Evolutionary conservation across 2,329 filamentous ascomycete species (phyloP), one percentile per base, ranked within the genome.

Genomic region (Samsoniella hepiali): DNA sequence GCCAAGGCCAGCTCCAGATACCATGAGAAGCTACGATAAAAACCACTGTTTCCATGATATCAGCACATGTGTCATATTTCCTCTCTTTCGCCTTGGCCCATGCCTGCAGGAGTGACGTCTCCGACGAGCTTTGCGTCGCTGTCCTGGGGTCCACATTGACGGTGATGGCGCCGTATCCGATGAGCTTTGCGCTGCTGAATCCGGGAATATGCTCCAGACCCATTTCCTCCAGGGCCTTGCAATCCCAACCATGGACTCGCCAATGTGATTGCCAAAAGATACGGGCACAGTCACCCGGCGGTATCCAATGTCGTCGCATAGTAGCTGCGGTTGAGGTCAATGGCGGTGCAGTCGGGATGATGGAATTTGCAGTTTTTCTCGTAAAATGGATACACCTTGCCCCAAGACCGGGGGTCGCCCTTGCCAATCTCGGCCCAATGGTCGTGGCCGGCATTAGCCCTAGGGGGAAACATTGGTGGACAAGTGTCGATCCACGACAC

Each of bases 311-410:
- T 44, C 3, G 15, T 11, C 5, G 29, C 7, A 15, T 59, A 17
- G n/a, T 50, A 50, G 11, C 29, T 51, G 27, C 50, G 32, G 57
- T 59, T 59, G 29, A 38, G 42, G 32, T 59, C 45, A 40, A 59
- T 59, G 31, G 50, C 50, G 32, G 13, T 34, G 42, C 49, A 58
- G 56, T 58, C 38, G 45, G 45, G 44, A 10, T 7, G 44, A 5
- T 31, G 32, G 57, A 59, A 59, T 1, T 45, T 34, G 42, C 57
- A 59, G 32, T 44, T 59, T 31, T 49, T 58, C 42, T 58, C 49
- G 32, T 49, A 59, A 15, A 47, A 32, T 7, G 57, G 45, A 31
- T 59, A 59, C 6, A 40, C 57, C 27, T 59, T 59, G 3, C 50
- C 57, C 57, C 57, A 59, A 15, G 9, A 11, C 57, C 44, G 50